These are phyloP conservation scores for Plasmodium fragile DNA, from an alignment of 169 alveolate genomes.

Conservation along the genomic window DNA sequence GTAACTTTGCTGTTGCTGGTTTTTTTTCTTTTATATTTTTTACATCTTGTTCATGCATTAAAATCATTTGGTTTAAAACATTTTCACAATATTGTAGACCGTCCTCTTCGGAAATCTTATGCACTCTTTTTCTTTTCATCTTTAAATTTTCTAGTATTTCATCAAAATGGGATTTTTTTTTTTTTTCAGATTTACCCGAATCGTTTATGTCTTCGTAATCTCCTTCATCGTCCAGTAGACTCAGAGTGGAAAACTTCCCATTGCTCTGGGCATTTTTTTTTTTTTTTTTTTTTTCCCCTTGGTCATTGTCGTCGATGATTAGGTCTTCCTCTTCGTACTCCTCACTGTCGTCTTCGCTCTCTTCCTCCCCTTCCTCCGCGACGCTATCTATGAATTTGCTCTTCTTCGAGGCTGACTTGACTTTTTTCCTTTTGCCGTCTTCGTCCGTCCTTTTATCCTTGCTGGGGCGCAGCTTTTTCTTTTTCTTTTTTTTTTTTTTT, in stretches of 20 bases:
- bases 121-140: conserved; percentile 43
- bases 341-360: conserved; percentile 6
- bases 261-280: neutral
- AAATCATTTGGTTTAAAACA: conserved; percentile 78
- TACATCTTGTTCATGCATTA: conserved; percentile 82
- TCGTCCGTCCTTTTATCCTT: conserved; percentile 2
- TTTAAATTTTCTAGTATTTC: conserved; percentile 74
- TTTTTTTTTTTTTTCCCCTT: neutral
- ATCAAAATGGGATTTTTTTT: conserved; percentile 69
- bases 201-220: neutral
- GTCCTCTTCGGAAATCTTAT: conserved; percentile 69
- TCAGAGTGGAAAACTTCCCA: neutral
- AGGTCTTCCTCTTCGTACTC: conserved; percentile 18
- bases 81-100: conserved; percentile 71
- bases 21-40: conserved; percentile 83
- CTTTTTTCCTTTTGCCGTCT: neutral
- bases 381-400: neutral
- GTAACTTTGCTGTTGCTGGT: conserved; percentile 88
- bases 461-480: neutral
- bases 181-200: conserved; percentile 35
- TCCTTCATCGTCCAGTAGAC: conserved; percentile 6
- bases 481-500: conserved; percentile 14
- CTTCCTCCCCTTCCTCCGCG: conserved; percentile 17
- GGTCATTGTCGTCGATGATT: neutral
- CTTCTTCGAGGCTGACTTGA: neutral